A percentile compares a stretch with the other conserved stretches of the same genome.
Conservation (phyloP, 1,139 yeast species). For the Pneumocystis wakefieldiae region DNA sequence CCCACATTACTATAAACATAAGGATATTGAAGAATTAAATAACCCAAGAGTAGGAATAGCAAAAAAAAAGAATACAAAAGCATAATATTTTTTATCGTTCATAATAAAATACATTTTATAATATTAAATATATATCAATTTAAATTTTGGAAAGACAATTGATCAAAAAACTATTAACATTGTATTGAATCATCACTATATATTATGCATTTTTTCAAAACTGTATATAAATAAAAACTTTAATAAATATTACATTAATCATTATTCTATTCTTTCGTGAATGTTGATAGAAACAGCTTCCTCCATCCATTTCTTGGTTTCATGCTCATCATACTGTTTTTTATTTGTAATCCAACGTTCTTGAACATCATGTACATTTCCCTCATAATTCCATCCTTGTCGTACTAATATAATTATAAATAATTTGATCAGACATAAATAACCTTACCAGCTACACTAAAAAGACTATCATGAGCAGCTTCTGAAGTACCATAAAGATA, state of each 20-base stretch:
- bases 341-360: constrained; percentile 92
- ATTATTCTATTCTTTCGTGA: neutral
- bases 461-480: constrained; percentile 84
- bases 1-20: constrained; percentile 37
- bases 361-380: constrained; percentile 53
- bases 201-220: neutral
- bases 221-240: neutral
- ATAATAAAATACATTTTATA: neutral
- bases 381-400: constrained; percentile 43
- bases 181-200: neutral
- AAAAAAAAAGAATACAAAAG: neutral
- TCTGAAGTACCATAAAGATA: constrained; percentile 86
- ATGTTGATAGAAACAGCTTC: neutral
- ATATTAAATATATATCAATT: neutral
- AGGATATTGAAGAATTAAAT: constrained; percentile 17
- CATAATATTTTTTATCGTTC: neutral
- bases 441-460: constrained; percentile 72
- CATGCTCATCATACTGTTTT: constrained; percentile 53
- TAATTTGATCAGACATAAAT: neutral
- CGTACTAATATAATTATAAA: constrained; percentile 24
- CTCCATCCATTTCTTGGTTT: constrained; percentile 34
- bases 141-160: neutral
- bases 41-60: neutral
- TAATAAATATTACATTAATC: neutral
- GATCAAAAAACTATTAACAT: neutral